These are phyloP conservation scores for Dittrichia graveolens DNA, from an alignment of 129 eudicot species.

Conservation along the genomic window DNA sequence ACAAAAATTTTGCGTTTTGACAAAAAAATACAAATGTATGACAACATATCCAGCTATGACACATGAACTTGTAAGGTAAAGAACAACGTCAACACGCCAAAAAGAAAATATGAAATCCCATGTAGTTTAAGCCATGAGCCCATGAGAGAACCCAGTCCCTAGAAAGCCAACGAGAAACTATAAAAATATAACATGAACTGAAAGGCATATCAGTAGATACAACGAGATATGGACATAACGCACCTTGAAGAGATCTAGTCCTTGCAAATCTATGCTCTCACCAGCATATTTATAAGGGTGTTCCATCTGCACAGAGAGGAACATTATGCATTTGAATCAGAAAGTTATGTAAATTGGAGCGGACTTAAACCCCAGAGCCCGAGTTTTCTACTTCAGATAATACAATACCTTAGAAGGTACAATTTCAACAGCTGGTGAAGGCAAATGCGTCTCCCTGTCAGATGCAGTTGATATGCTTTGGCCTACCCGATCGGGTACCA, in stretches of 20 bases:
- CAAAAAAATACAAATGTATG: too few relatives aligned
- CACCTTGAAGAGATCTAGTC: slow-evolving; percentile 60
- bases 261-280: slow-evolving; percentile 68
- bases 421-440: slow-evolving; percentile 83
- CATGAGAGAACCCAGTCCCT: neutral
- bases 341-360: neutral
- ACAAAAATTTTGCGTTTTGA: too few relatives aligned
- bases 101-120: neutral
- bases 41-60: too few relatives aligned
- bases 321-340: slow-evolving; percentile 7
- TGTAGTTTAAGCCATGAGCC: neutral
- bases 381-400: slow-evolving; percentile 3
- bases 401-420: slow-evolving; percentile 65
- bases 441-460: slow-evolving; percentile 64
- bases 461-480: slow-evolving; percentile 48
- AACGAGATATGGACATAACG: neutral
- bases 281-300: slow-evolving; percentile 68
- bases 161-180: neutral
- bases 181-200: neutral
- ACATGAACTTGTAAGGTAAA: slow-evolving; percentile 9
- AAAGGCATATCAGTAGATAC: slow-evolving; percentile 1
- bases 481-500: slow-evolving; percentile 60
- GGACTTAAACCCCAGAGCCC: neutral
- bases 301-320: slow-evolving; percentile 44
- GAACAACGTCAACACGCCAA: slow-evolving; percentile 11